Percentiles rank a stretch among this genome's conserved stretches.
These are phyloP conservation scores for Rhynchospora pubera DNA, from an alignment of 176 grass and related monocot species.

Conservation along the genomic window DNA sequence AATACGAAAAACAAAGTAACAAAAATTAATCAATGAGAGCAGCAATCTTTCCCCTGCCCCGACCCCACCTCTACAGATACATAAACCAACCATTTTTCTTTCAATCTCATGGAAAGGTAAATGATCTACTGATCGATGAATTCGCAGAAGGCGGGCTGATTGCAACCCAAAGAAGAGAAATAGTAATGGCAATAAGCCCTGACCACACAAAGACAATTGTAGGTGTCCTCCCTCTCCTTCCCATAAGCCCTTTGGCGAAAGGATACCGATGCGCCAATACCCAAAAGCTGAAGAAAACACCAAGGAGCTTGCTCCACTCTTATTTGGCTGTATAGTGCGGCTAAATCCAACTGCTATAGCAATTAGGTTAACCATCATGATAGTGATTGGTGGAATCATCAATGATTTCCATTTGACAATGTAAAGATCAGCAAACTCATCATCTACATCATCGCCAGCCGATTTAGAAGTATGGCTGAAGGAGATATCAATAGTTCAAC, in stretches of 20 bases:
- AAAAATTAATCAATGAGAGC: background rate
- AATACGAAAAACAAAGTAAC: background rate
- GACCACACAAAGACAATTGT: slow-evolving; percentile 97
- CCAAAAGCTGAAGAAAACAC: slow-evolving; percentile 99
- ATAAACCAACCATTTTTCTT: background rate
- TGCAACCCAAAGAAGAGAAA: slow-evolving; percentile 88
- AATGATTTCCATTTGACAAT: slow-evolving; percentile 86
- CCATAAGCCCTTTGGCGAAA: slow-evolving; percentile 91
- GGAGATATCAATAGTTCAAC: slow-evolving; percentile 92
- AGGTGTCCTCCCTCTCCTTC: slow-evolving; percentile 63
- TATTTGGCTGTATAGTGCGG: slow-evolving; percentile 68
- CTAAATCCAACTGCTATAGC: slow-evolving; percentile 72
- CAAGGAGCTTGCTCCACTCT: slow-evolving; percentile 84
- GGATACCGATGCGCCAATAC: slow-evolving; percentile 89
- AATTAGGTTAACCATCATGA: slow-evolving; percentile 98
- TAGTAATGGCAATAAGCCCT: slow-evolving; percentile 80
- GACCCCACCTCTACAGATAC: background rate
- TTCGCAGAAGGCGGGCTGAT: slow-evolving; percentile 66
- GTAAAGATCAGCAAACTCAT: slow-evolving; percentile 89
- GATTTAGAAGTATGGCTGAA: slow-evolving; percentile 95
- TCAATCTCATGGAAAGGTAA: slow-evolving; percentile 73
- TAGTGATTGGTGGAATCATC: slow-evolving; percentile 86
- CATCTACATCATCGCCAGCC: slow-evolving; percentile 52
- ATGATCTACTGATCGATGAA: slow-evolving; percentile 70
- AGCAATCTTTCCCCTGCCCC: background rate